A percentile compares a stretch with the other conserved stretches of the same genome.
Evolutionary conservation across 306 rosid genomes (phyloP).

Genomic region (Argentina anserina): DNA sequence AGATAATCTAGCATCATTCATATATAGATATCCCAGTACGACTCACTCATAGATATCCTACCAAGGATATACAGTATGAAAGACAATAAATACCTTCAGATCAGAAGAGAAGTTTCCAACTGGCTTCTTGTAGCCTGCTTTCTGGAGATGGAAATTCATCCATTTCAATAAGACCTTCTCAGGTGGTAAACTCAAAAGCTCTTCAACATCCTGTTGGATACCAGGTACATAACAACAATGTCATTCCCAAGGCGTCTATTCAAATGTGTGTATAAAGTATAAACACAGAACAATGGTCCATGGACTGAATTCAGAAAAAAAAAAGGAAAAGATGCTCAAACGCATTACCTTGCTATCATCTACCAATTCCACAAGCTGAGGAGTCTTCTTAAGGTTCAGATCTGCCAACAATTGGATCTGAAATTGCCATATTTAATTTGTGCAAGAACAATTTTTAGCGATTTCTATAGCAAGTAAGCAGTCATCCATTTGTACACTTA

Average conservation of each 20-base stretch:
- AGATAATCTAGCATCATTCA: not conserved
- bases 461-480: slow-evolving; percentile 17
- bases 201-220: slow-evolving; percentile 80
- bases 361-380: slow-evolving; percentile 91
- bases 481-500: not conserved
- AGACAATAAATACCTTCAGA: slow-evolving; percentile 60
- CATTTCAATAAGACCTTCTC: slow-evolving; percentile 87
- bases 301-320: slow-evolving; percentile 2
- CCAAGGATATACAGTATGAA: not conserved
- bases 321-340: not conserved
- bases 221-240: slow-evolving; percentile 20
- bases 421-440: slow-evolving; percentile 26
- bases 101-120: slow-evolving; percentile 84
- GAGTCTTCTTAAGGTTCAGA: slow-evolving; percentile 92
- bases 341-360: slow-evolving; percentile 69
- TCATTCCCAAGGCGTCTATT: not conserved
- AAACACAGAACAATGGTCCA: slow-evolving; percentile 1
- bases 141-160: slow-evolving; percentile 96
- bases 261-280: too few species aligned
- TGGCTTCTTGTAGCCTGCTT: slow-evolving; percentile 76
- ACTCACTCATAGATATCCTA: not conserved
- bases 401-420: slow-evolving; percentile 97
- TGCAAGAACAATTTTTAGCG: slow-evolving; percentile 13
- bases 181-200: slow-evolving; percentile 86
- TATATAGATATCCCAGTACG: not conserved